Base-by-base conservation (phyloP, 257 asterid species). In the Solanum chilense region DNA sequence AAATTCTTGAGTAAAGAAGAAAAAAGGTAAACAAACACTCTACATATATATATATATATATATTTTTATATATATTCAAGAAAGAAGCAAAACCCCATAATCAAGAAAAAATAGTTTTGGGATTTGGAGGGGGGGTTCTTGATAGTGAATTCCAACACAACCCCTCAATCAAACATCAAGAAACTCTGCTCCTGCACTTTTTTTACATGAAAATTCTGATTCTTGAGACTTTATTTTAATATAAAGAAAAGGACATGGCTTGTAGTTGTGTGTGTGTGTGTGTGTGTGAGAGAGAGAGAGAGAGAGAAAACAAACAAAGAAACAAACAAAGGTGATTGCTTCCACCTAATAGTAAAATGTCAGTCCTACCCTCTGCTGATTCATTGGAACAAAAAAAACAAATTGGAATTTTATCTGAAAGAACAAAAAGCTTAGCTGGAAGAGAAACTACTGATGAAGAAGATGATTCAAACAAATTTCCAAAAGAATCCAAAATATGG, bases 391-490 rank as follows among this genome's bases (percentile, higher is more conserved):
- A 80, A 82, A 64, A 83, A 85, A 80, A 21, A 21, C 84, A 73
- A 83, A 49, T 82, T 47, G 52, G 78, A 86, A 84, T 29, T 73
- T 77, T 85, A 83, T 71, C 39, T 49, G 78, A 83, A 87, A 82
- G 91, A 90, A 90, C 35, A 88, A 90, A 89, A 90, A 88, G 92
- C 90, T 90, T 91, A 88, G 93, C 92, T 91, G 93, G 93, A 90
- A 87, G 82, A 42, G 69, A 88, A 64, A n/a, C 68, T 84, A 89
- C 88, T 84, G 80, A 16, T 88, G 86, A 87, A 85, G 83, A 13
- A 90, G 89, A 86, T 69, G 86, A 84, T 58, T 89, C 73, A 76
- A 73, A 73, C 76, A 90, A 90, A 88, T 66, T 86, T 83, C 81
- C 86, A 89, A 52, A 84, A 85, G 88, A 91, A 86, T 89, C 92